Percentiles rank a stretch among this genome's conserved stretches.
phyloP scores from a whole-genome alignment of 139 green algal species.

The Volvox africanus region DNA sequence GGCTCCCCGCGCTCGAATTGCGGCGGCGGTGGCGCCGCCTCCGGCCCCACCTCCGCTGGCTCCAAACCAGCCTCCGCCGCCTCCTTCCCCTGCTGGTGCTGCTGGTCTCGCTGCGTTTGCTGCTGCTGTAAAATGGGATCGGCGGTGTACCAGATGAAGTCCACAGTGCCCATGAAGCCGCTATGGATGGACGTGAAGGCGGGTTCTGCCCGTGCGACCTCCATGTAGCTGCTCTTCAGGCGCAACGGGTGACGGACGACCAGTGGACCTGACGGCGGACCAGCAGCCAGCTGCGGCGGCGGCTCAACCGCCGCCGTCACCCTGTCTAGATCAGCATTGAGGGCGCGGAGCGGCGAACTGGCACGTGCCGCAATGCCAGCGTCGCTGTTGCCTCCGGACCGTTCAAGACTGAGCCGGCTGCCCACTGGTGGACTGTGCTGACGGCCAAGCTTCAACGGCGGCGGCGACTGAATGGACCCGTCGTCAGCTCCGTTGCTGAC shows the following conservation, averaged over 20 bases:
- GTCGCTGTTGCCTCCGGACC: not conserved
- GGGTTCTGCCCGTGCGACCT: constrained; percentile 59
- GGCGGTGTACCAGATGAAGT: constrained; percentile 77
- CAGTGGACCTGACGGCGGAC: not conserved
- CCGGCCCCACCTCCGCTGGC: constrained; percentile 12
- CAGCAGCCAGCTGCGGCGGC: not conserved
- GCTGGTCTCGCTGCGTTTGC: too few relatives aligned
- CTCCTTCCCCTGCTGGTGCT: too few relatives aligned
- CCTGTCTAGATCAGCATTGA: not conserved
- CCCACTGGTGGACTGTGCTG: not conserved
- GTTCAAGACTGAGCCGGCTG: not conserved
- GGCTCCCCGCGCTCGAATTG: too few relatives aligned
- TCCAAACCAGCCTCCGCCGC: too few relatives aligned
- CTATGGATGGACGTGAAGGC: constrained; percentile 78
- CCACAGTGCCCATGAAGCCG: constrained; percentile 79
- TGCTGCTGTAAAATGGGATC: not conserved
- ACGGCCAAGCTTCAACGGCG: not conserved
- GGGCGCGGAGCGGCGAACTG: not conserved
- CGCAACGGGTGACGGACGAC: constrained; percentile 22
- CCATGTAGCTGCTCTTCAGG: constrained; percentile 39
- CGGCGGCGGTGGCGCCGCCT: too few relatives aligned
- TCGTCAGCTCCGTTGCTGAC: not conserved
- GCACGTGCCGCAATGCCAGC: too few relatives aligned
- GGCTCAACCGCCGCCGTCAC: not conserved
- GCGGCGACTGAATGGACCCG: not conserved